A percentile compares a stretch with the other conserved stretches of the same genome.
These are phyloP conservation scores for Daldinia sp. DNA, from an alignment of 2,329 filamentous ascomycete species.

Conservation along the genomic window DNA sequence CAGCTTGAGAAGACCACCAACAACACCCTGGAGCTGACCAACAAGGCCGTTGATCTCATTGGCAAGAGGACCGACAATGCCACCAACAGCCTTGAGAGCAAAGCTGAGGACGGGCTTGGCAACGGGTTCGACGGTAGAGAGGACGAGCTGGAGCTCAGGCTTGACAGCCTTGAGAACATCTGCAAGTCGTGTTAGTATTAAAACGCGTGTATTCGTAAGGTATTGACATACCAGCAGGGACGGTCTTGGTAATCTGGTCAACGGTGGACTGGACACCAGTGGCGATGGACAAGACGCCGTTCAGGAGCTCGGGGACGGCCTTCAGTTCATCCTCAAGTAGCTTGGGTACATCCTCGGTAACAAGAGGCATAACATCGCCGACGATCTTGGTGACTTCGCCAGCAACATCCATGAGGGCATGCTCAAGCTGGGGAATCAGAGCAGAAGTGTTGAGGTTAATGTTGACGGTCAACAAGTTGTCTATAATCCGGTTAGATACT, in stretches of 20 bases:
- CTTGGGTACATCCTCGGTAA: constrained; percentile 26
- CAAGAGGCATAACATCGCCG: constrained; percentile 31
- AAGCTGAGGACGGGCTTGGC: constrained; percentile 41
- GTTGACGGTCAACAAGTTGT: constrained; percentile 9
- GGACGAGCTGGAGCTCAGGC: constrained; percentile 43
- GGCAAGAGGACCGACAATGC: constrained; percentile 30
- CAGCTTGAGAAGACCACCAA: constrained; percentile 32
- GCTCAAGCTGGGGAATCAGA: constrained; percentile 38
- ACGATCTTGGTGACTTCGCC: constrained; percentile 38
- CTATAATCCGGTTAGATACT: constrained; percentile 27
- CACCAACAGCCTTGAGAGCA: constrained; percentile 33
- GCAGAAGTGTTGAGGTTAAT: constrained; percentile 20
- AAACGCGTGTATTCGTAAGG: too few relatives aligned
- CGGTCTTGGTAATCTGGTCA: constrained; percentile 27
- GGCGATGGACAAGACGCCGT: constrained; percentile 37
- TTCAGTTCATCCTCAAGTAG: constrained; percentile 40
- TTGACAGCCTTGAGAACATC: constrained; percentile 39
- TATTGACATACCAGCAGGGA: constrained; percentile 36
- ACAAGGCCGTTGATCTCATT: constrained; percentile 36
- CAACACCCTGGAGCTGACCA: constrained; percentile 28
- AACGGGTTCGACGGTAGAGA: constrained; percentile 37
- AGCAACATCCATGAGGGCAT: constrained; percentile 36
- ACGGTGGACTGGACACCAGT: constrained; percentile 35
- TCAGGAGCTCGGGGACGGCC: constrained; percentile 37
- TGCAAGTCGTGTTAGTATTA: constrained; percentile 28